Evolutionary conservation across 106 monocot genomes (phyloP), one percentile per base, ranked within the genome.

Genomic region (Apostasia ramifera): DNA sequence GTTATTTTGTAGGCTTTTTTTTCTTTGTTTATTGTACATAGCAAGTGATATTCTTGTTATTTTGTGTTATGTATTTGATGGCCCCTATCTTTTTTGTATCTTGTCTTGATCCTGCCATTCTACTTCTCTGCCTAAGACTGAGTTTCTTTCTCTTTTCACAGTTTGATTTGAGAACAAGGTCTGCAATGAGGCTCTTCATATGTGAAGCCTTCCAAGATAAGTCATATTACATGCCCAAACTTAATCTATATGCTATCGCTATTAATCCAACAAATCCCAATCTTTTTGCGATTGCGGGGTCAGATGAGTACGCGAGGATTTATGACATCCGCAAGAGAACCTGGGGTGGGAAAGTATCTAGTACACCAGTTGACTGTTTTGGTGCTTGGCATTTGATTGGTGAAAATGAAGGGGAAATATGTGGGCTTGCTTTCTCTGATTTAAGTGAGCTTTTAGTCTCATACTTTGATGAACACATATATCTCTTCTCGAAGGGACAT

Each of bases 341-440:
- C 10, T 79, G 70, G 79, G 80, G 71, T 63, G 80, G 80, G 62
- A 83, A 83, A 61, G 51, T 40, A 59, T 63, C 77, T 49, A 78
- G 76, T 38, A 49, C 57, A 40, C 83, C 90, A 0, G 38, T 58
- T 46, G 79, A 98, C 66, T 85, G 73, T 63, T 98, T 90, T 63
- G 87, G 90, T 51, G 90, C 98, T 62, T 53, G 56, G 26, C 89
- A 90, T 71, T 83, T 98, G 64, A 73, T 98, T 66, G 85, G 85
- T 57, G 70, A 89, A 44, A 70, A 70, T 3, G 50, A 73, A 47
- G 73, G 83, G 59, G 89, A 83, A 40, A 88, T 98, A 66, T 90
- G 93, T 39, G 92, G 92, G 9, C 60, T 98, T 74, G 84, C 87
- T 40, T 98, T 92, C 76, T 98, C 97, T 13, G 79, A 87, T 39